phyloP scores from a whole-genome alignment of 768 basidiomycete genomes.

The Zangia roseola region DNA sequence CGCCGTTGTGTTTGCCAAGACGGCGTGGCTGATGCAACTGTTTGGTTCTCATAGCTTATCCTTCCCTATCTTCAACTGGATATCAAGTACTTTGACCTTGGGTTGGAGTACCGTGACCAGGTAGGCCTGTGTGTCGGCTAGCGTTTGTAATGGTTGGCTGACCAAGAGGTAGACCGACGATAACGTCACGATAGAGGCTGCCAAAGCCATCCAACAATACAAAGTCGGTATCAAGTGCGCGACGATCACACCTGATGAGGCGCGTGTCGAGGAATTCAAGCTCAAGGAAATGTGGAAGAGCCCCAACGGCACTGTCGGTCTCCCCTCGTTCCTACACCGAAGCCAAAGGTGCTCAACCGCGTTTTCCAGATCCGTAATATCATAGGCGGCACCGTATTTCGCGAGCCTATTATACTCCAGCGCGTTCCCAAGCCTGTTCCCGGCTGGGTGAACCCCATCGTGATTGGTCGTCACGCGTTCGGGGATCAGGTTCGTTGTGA shows the following conservation, averaged over 20 bases:
- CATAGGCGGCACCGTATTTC: conserved; percentile 96
- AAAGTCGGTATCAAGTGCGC: conserved; percentile 99
- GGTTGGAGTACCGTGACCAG: conserved; percentile 88
- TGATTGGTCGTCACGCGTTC: conserved; percentile 96
- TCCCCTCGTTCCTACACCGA: background rate
- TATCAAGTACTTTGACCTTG: conserved; percentile 99
- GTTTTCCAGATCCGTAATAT: conserved; percentile 85
- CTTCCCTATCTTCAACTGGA: conserved; percentile 93
- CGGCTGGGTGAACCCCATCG: conserved; percentile 95
- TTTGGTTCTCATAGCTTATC: conserved; percentile 69
- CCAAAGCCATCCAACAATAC: conserved; percentile 91
- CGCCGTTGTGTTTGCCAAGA: background rate
- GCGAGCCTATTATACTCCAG: conserved; percentile 92
- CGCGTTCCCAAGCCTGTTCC: conserved; percentile 92
- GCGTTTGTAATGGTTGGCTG: background rate
- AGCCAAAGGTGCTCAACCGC: background rate
- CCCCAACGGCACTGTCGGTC: conserved; percentile 87
- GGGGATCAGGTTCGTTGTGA: conserved; percentile 75
- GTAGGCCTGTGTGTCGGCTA: conserved; percentile 37
- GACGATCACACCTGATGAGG: conserved; percentile 98
- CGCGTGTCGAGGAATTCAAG: conserved; percentile 93
- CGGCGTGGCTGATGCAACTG: background rate
- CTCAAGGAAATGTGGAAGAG: conserved; percentile 99
- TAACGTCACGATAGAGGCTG: conserved; percentile 88
- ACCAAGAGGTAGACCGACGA: conserved; percentile 75